Evolutionary conservation across 2,329 filamentous ascomycete species (phyloP).

Genomic region (Colletotrichum sidae): DNA sequence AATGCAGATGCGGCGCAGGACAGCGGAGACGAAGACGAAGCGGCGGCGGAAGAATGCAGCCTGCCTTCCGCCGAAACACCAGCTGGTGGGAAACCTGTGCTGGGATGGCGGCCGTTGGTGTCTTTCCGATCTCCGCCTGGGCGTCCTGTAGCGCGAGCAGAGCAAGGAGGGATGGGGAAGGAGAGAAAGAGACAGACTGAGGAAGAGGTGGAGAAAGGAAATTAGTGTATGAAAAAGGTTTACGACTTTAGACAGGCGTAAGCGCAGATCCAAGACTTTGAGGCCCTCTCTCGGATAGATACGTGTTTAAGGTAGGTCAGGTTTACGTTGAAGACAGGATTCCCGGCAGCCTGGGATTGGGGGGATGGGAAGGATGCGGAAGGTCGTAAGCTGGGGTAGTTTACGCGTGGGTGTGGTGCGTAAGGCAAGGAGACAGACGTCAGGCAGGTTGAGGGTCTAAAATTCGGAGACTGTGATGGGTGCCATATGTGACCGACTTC

Average conservation of each 20-base stretch:
- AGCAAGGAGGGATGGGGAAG: conserved; percentile 3
- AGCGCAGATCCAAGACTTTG: conserved; percentile 3
- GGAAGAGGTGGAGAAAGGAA: conserved; percentile 12
- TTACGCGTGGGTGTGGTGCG: conserved; percentile 12
- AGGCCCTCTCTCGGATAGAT: conserved; percentile 13
- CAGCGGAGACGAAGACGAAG: conserved; percentile 6
- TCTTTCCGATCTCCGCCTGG: conserved; percentile 26
- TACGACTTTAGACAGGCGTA: not conserved
- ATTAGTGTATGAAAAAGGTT: not conserved
- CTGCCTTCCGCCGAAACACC: conserved; percentile 30
- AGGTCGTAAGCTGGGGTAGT: conserved; percentile 6
- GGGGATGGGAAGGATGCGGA: conserved; percentile 22
- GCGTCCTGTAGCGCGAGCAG: conserved; percentile 22
- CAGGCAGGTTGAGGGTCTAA: conserved; percentile 1
- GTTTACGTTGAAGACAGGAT: conserved; percentile 18
- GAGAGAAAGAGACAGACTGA: not conserved
- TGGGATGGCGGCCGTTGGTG: conserved; percentile 8
- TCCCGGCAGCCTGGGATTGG: conserved; percentile 30
- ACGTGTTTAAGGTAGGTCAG: not conserved
- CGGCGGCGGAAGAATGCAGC: conserved; percentile 31
- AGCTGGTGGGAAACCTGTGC: conserved; percentile 14
- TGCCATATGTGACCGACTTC: too few relatives aligned
- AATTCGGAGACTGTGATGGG: not conserved
- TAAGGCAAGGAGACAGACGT: conserved; percentile 14
- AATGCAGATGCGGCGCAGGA: not conserved